These are phyloP conservation scores for Saturnispora bothae DNA, from an alignment of 805 yeast genomes.

Conservation along the genomic window DNA sequence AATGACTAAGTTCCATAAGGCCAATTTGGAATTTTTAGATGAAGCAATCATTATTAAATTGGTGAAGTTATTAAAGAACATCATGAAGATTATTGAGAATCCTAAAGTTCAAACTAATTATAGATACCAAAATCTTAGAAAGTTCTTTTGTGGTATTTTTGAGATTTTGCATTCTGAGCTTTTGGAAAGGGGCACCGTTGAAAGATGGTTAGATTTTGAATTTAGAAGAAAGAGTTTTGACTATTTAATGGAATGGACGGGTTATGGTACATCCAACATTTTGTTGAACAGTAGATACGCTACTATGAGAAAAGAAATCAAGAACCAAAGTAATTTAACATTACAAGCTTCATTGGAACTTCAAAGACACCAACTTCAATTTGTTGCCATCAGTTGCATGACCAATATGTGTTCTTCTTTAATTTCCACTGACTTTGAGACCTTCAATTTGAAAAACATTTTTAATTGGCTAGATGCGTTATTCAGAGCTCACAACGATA, in stretches of 20 bases:
- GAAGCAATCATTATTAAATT: constrained; percentile 58
- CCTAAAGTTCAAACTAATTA: constrained; percentile 52
- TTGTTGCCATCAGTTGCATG: constrained; percentile 74
- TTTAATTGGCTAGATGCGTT: constrained; percentile 76
- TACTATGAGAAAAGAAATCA: constrained; percentile 36
- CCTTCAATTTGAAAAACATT: constrained; percentile 61
- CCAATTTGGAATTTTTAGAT: constrained; percentile 45
- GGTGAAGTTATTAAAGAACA: constrained; percentile 48
- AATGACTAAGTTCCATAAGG: constrained; percentile 51
- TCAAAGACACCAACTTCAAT: constrained; percentile 59
- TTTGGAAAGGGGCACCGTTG: constrained; percentile 32
- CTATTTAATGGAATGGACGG: constrained; percentile 90
- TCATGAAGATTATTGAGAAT: constrained; percentile 43
- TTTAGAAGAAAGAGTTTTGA: constrained; percentile 76
- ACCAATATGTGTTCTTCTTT: constrained; percentile 72
- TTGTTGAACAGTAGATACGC: constrained; percentile 59
- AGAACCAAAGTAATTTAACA: constrained; percentile 33
- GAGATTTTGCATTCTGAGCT: constrained; percentile 61
- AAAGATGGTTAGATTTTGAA: constrained; percentile 71
- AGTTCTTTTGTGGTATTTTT: constrained; percentile 75
- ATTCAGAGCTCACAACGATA: constrained; percentile 47
- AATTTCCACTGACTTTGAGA: constrained; percentile 38
- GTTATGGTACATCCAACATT: constrained; percentile 58
- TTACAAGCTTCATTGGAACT: constrained; percentile 71
- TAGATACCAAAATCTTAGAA: constrained; percentile 65